Evolutionary conservation across 2,329 filamentous ascomycete genomes (phyloP).

Genomic region (Periconia sp.): DNA sequence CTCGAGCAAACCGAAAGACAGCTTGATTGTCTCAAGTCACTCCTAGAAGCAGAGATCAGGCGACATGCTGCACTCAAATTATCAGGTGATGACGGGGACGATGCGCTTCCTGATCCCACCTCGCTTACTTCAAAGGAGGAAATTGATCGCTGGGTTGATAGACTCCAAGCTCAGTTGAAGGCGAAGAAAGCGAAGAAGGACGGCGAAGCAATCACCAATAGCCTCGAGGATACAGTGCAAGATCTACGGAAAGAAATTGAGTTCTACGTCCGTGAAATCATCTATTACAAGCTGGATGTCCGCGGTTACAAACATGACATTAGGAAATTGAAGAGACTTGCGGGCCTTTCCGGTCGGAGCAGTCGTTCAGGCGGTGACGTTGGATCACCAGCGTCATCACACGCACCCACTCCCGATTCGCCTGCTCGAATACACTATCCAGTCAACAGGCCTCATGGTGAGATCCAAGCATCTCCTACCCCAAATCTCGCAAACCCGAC

Average conservation of each 20-base stretch:
- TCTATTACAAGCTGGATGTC: constrained; percentile 53
- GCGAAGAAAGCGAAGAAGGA: constrained; percentile 19
- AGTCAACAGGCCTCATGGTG: constrained; percentile 17
- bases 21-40: constrained; percentile 42
- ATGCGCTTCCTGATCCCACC: constrained; percentile 31
- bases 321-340: constrained; percentile 33
- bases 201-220: constrained; percentile 1
- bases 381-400: constrained; percentile 31
- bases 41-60: constrained; percentile 46
- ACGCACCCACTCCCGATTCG: constrained; percentile 23
- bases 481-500: constrained; percentile 16
- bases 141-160: constrained; percentile 38
- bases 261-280: constrained; percentile 51
- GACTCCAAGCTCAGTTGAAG: constrained; percentile 34
- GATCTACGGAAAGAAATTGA: constrained; percentile 44
- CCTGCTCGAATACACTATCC: constrained; percentile 18
- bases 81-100: constrained; percentile 16
- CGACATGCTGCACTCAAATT: constrained; percentile 33
- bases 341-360: neutral
- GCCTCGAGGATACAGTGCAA: constrained; percentile 20
- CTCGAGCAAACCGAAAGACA: constrained; percentile 35
- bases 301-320: constrained; percentile 48
- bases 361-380: constrained; percentile 17
- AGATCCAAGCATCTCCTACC: constrained; percentile 19
- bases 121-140: constrained; percentile 34